Evolutionary conservation across 805 yeast genomes (phyloP), one percentile per base, ranked within the genome.

Genomic region (Spathaspora gorwiae): DNA sequence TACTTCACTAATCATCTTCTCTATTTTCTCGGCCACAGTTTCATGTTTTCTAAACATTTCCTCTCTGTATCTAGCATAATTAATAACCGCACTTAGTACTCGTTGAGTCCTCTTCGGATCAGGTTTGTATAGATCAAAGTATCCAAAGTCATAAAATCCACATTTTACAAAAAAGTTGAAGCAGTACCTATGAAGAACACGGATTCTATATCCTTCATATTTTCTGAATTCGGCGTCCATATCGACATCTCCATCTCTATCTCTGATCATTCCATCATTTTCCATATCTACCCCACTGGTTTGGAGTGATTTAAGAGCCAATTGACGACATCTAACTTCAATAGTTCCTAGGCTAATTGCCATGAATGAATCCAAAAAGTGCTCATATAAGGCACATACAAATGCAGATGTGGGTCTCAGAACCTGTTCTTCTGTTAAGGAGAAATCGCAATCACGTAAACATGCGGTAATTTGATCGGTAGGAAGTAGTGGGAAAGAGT

Each of bases 31-130:
- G 14, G 84, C 79, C 26, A 85, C 66, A 26, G 76, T 78, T 49
- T 83, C 88, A 56, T 86, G 82, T 52, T 84, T 90, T 24, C 71
- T 74, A 60, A 83, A 76, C 47, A 86, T 81, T 51, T 83, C 88
- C 54, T 87, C 95, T 52, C 95, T 75, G 56, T 86, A 89, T 46
- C 92, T 68, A 1, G 95, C 95, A 70, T 80, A 90, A 60, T 90
- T 90, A 19, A 89, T 85, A 41, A 89, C 81, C 0, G 94, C 94
- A 59, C 95, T 87, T 26, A 89, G 62, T 15, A 88, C 72, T 39
- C 92, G 68, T 49, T 81, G 68, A 1, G 80, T 72, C 47, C 95
- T 70, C 34, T 61, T 64, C 0, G 86, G 70, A n/a, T 89, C 96
- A 0, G 97, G 97, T 52, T 80, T 81, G 47, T 79, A 71, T 29